phyloP scores from a whole-genome alignment of 805 yeast species.

The Candida qinlingensis region DNA sequence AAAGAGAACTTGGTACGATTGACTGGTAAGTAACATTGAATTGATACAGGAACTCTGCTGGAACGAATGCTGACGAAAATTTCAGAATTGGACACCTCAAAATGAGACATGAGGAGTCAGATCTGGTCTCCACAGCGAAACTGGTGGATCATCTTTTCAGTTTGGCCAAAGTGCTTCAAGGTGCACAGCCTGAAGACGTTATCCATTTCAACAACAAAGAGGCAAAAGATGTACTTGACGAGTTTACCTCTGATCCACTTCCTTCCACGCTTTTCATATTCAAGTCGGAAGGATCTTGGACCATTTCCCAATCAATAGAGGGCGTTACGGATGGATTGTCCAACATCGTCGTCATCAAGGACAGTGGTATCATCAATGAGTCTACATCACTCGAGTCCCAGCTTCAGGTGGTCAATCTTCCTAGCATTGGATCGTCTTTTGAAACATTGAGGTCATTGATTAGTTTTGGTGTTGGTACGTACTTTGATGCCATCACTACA shows the following conservation, averaged over 20 bases:
- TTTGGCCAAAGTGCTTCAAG: constrained; percentile 25
- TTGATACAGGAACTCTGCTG: too few relatives aligned
- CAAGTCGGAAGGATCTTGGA: constrained; percentile 15
- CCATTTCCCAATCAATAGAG: constrained; percentile 8
- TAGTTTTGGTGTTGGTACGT: constrained; percentile 60
- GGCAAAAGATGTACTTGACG: constrained; percentile 10
- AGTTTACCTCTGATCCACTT: constrained; percentile 17
- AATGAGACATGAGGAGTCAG: background rate
- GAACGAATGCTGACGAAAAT: too few relatives aligned
- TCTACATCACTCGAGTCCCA: constrained; percentile 26
- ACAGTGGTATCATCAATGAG: constrained; percentile 28
- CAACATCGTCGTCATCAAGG: constrained; percentile 39
- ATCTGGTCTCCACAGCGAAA: constrained; percentile 7
- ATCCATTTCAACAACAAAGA: constrained; percentile 22
- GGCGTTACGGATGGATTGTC: constrained; percentile 14
- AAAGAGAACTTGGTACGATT: too few relatives aligned
- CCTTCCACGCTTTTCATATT: constrained; percentile 24
- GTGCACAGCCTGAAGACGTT: constrained; percentile 24
- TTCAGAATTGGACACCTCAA: background rate
- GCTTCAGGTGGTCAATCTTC: constrained; percentile 31
- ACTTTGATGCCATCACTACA: constrained; percentile 49
- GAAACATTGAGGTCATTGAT: constrained; percentile 57
- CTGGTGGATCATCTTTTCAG: constrained; percentile 25
- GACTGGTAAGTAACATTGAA: too few relatives aligned
- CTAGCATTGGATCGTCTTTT: constrained; percentile 29